phyloP scores from a whole-genome alignment of 2,329 filamentous ascomycete genomes.

The Xylaria polymorpha region DNA sequence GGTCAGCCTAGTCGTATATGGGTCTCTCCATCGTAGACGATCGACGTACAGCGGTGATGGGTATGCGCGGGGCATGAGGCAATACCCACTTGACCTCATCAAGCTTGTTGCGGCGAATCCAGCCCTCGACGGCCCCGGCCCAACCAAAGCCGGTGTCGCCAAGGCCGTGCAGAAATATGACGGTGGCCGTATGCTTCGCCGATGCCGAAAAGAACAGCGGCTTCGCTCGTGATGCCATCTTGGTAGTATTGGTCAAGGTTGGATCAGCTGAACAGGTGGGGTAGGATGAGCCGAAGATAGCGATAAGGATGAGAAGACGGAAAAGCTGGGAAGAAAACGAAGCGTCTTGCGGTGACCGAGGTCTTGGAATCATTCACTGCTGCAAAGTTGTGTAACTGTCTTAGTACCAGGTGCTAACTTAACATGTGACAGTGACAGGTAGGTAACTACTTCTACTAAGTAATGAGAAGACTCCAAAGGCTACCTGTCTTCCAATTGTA shows the following conservation, averaged over 20 bases:
- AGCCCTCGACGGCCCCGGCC: slow-evolving; percentile 87
- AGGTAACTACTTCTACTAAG: too few relatives aligned
- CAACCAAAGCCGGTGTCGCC: slow-evolving; percentile 85
- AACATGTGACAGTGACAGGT: background rate
- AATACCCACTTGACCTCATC: slow-evolving; percentile 94
- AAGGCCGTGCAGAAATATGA: slow-evolving; percentile 93
- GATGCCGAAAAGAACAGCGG: slow-evolving; percentile 49
- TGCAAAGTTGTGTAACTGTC: background rate
- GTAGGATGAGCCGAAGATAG: background rate
- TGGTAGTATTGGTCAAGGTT: slow-evolving; percentile 32
- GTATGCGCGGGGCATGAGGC: slow-evolving; percentile 87
- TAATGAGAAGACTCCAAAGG: background rate
- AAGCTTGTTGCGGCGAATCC: slow-evolving; percentile 81
- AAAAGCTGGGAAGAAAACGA: background rate
- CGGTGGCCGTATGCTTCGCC: slow-evolving; percentile 83
- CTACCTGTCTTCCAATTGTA: background rate
- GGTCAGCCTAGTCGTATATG: slow-evolving; percentile 20
- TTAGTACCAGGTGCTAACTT: background rate
- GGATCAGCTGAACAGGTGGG: slow-evolving; percentile 29
- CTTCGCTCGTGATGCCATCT: slow-evolving; percentile 44
- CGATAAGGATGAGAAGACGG: slow-evolving; percentile 16
- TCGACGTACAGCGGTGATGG: slow-evolving; percentile 78
- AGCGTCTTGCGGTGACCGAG: background rate
- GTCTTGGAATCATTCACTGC: slow-evolving; percentile 25
- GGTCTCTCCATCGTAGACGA: slow-evolving; percentile 6